Evolutionary conservation across 192 early-diverging fungal species (phyloP).

Genomic region (Diversispora epigaea): DNA sequence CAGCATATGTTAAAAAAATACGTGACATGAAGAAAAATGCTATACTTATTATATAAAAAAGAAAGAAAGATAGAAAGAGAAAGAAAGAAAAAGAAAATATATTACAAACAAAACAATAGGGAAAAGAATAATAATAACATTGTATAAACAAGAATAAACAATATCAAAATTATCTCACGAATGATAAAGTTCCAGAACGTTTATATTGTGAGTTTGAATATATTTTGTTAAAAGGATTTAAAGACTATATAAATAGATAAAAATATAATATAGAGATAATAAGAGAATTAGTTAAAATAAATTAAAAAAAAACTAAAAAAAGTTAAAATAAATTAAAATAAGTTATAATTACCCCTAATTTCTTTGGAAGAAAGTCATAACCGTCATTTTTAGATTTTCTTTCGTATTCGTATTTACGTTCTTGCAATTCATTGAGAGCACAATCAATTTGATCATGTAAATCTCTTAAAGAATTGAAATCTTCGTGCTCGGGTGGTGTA

Average conservation of each 20-base stretch:
- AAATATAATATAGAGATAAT: background rate
- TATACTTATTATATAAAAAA: no score
- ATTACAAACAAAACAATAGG: no score
- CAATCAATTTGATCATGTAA: slow-evolving; percentile 14
- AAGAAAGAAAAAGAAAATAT: no score
- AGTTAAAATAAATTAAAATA: background rate
- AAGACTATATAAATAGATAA: background rate
- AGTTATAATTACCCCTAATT: background rate
- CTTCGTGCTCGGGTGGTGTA: background rate
- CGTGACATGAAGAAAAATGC: no score
- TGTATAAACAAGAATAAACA: no score
- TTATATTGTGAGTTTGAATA: background rate
- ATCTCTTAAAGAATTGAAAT: background rate
- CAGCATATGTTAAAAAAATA: no score
- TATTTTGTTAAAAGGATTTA: background rate
- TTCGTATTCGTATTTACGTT: slow-evolving; percentile 19
- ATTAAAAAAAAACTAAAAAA: background rate
- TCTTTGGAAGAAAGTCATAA: background rate
- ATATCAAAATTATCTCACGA: background rate
- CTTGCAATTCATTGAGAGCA: slow-evolving; percentile 18
- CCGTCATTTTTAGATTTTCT: background rate
- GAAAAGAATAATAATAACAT: no score
- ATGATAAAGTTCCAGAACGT: background rate
- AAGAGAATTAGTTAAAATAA: background rate
- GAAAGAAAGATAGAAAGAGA: no score